phyloP scores from a whole-genome alignment of 2,329 filamentous ascomycete species.

The Penicillium sp. region DNA sequence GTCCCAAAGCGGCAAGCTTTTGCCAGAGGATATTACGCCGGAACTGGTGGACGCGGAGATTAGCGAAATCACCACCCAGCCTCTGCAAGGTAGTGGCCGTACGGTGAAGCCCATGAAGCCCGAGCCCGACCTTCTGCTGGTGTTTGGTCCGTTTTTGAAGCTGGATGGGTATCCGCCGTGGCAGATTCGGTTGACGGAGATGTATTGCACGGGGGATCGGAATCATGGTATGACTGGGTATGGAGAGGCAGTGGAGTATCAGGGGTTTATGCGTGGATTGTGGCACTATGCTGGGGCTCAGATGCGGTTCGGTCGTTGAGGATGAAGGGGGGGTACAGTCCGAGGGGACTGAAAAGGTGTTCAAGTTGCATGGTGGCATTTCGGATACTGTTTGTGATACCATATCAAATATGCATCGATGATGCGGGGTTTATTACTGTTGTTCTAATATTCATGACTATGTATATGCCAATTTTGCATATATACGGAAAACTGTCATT shows the following conservation, averaged over 20 bases:
- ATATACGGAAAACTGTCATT: conserved; percentile 2
- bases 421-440: conserved; percentile 4
- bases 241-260: conserved; percentile 72
- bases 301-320: conserved; percentile 74
- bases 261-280: conserved; percentile 84
- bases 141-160: conserved; percentile 82
- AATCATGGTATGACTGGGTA: conserved; percentile 39
- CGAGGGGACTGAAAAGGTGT: neutral
- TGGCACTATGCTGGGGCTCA: conserved; percentile 84
- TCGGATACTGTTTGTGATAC: conserved; percentile 10
- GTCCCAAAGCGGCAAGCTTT: conserved; percentile 85
- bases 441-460: neutral
- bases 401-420: conserved; percentile 11
- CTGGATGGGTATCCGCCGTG: conserved; percentile 93
- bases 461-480: neutral
- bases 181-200: conserved; percentile 93
- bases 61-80: conserved; percentile 55
- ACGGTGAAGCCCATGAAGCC: conserved; percentile 61
- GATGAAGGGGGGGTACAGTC: neutral
- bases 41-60: conserved; percentile 91
- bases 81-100: conserved; percentile 19
- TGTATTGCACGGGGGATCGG: conserved; percentile 65
- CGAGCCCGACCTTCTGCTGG: conserved; percentile 85
- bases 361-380: neutral
- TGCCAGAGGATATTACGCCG: conserved; percentile 75